Evolutionary conservation across 805 yeast species (phyloP), one percentile per base, ranked within the genome.

Genomic region (Cyberlindnera xishuangbannaensis): DNA sequence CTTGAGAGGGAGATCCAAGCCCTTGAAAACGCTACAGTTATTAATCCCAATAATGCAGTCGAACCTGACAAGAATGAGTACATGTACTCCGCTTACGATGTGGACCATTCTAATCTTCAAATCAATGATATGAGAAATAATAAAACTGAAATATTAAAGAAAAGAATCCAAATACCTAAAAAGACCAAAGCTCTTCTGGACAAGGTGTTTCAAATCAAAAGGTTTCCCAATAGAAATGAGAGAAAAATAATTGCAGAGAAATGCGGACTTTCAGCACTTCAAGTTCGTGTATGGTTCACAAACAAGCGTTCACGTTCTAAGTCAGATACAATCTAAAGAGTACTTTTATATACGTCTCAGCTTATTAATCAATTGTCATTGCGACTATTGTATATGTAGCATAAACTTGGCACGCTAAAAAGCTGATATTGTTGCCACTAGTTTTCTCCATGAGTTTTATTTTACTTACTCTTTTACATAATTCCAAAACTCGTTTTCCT

Each of bases 281-380:
- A 58, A 39, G 60, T 59, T 3, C 43, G 63, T 7, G 59, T 56
- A 2, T 58, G 64, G 64, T 58, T 59, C 29, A 55, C 59, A 2
- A 59, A 58, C 28, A 52, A 51, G 32, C 42, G 62, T n/a, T n/a
- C n/a, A n/a, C n/a, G n/a, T n/a, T n/a, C n/a, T n/a, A n/a, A n/a
- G n/a, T n/a, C n/a, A n/a, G 35, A 53, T 50, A 51, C 42, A 57
- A 14, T 43, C 48, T 3, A 55, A 51, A 20, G 15, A n/a, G 18
- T 6, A 9, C 30, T 16, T n/a, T 19, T 10, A 12, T 18, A 11
- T 14, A 11, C 20, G 15, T 28, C 15, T 7, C n/a, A n/a, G n/a
- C n/a, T n/a, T n/a, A n/a, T n/a, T n/a, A n/a, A n/a, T n/a, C n/a
- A n/a, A n/a, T n/a, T n/a, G n/a, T n/a, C n/a, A n/a, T n/a, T n/a